A percentile compares a stretch with the other conserved stretches of the same genome.
phyloP scores from a whole-genome alignment of 2,329 filamentous ascomycete species.

The Aureobasidium namibiae region DNA sequence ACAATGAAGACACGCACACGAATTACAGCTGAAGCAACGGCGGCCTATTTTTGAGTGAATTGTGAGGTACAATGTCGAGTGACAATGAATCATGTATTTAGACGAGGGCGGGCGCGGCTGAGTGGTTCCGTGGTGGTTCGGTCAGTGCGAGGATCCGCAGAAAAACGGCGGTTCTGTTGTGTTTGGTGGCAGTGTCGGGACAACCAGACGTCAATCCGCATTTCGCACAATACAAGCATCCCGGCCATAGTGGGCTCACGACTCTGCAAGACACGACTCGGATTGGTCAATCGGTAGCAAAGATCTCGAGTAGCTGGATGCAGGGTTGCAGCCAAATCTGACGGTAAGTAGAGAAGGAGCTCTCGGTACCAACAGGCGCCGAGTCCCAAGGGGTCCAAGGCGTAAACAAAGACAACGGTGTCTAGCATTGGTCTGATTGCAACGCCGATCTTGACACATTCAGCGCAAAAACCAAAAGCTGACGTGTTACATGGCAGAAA shows the following conservation, averaged over 20 bases:
- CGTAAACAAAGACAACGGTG: background rate
- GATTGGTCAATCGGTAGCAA: background rate
- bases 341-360: background rate
- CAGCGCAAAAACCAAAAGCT: background rate
- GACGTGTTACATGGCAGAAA: background rate
- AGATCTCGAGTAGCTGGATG: background rate
- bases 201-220: conserved; percentile 1
- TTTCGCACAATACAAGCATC: background rate
- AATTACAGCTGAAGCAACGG: background rate
- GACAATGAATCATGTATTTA: background rate
- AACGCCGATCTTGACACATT: background rate
- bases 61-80: background rate
- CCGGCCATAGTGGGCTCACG: background rate
- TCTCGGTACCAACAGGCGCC: background rate
- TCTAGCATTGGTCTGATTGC: background rate
- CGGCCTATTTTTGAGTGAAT: background rate
- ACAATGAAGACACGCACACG: background rate
- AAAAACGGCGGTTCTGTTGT: conserved; percentile 8
- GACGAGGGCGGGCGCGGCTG: background rate
- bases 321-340: background rate
- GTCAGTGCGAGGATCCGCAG: background rate
- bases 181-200: background rate
- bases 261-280: background rate
- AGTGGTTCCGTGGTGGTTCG: background rate
- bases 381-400: background rate